Percentiles rank a stretch among this genome's conserved stretches.
Conservation (phyloP, 2,329 filamentous ascomycete genomes). For the Sordariomycetes sp. region DNA sequence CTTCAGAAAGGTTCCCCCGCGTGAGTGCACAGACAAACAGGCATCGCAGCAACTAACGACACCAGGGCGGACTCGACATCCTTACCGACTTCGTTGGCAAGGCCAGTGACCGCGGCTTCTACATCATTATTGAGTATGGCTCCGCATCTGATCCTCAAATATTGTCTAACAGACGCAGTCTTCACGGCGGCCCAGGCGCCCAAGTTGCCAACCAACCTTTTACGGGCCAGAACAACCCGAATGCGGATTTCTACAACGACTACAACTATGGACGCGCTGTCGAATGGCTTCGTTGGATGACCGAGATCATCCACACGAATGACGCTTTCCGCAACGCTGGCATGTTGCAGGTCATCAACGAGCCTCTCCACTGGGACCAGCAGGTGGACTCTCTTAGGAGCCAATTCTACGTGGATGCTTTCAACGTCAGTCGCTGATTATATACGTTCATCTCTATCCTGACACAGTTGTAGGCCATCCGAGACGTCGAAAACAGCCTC, state of each 20-base stretch:
- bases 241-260: slow-evolving; percentile 42
- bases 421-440: neutral
- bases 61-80: slow-evolving; percentile 32
- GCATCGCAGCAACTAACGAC: neutral
- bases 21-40: slow-evolving; percentile 2
- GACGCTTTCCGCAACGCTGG: slow-evolving; percentile 43
- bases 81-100: slow-evolving; percentile 35
- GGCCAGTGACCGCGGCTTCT: slow-evolving; percentile 38
- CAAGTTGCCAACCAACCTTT: slow-evolving; percentile 35
- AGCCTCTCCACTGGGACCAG: slow-evolving; percentile 35
- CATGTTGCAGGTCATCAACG: slow-evolving; percentile 50
- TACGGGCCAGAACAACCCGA: slow-evolving; percentile 26
- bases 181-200: slow-evolving; percentile 41
- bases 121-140: slow-evolving; percentile 37
- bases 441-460: neutral
- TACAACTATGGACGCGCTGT: slow-evolving; percentile 47
- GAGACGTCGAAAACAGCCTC: slow-evolving; percentile 33
- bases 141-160: neutral
- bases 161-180: slow-evolving; percentile 4
- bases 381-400: slow-evolving; percentile 1
- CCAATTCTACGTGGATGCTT: slow-evolving; percentile 2
- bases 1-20: slow-evolving; percentile 39
- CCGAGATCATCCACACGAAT: slow-evolving; percentile 38
- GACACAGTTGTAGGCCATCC: slow-evolving; percentile 25
- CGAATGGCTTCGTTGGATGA: slow-evolving; percentile 47